These are phyloP conservation scores for Apiospora kogelbergensis DNA, from an alignment of 2,329 filamentous ascomycete species.

Conservation along the genomic window DNA sequence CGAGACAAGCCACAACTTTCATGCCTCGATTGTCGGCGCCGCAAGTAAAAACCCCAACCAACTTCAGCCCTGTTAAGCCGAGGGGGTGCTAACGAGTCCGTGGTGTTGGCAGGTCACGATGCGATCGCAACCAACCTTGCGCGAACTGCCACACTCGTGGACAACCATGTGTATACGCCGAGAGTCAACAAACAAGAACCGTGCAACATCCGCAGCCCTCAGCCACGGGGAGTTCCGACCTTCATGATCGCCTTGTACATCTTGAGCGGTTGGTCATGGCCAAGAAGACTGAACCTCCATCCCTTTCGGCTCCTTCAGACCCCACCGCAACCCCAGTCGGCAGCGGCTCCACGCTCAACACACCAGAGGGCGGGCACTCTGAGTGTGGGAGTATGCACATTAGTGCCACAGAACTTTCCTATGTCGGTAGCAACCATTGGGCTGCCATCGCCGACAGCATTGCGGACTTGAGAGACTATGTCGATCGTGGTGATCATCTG, in stretches of 20 bases:
- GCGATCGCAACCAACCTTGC: constrained; percentile 26
- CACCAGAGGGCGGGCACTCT: not conserved
- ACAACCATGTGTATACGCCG: constrained; percentile 22
- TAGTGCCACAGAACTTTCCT: constrained; percentile 25
- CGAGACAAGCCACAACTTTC: constrained; percentile 32
- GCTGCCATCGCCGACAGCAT: constrained; percentile 40
- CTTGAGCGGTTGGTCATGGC: not conserved
- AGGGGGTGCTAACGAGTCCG: not conserved
- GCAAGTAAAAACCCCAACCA: constrained; percentile 26
- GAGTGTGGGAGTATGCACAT: constrained; percentile 30
- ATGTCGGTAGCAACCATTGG: constrained; percentile 40
- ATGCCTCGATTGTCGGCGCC: constrained; percentile 28
- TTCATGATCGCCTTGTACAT: not conserved
- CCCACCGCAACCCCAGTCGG: not conserved
- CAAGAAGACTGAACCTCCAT: constrained; percentile 13
- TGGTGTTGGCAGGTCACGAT: constrained; percentile 20
- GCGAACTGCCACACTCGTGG: constrained; percentile 21
- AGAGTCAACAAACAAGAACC: constrained; percentile 20
- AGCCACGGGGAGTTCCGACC: not conserved
- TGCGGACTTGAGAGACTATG: constrained; percentile 37
- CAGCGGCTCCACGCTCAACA: constrained; percentile 18
- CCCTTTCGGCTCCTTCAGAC: not conserved
- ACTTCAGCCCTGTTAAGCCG: not conserved
- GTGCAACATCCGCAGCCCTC: not conserved
- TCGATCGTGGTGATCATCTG: constrained; percentile 28